Base-by-base conservation (phyloP, 352 stramenopile genomes). In the Phytopythium helicoides region DNA sequence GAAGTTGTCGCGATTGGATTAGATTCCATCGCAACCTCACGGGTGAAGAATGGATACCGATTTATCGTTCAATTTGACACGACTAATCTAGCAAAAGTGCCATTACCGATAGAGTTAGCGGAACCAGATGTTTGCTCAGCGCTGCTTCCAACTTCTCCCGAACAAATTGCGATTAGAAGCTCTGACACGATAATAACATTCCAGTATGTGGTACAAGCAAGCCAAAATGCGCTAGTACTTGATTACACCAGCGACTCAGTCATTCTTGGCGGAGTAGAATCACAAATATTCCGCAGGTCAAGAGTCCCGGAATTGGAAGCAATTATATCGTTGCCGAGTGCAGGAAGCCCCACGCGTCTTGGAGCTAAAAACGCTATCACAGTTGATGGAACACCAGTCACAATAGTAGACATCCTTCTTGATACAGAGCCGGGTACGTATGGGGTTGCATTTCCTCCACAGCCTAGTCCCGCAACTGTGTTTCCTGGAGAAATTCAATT, bases 401-500 rank as follows among this genome's bases (percentile, higher is more conserved):
- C 42, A 7, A 66, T 92, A 18, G 42, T 74, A 1, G 75, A 83
- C 31, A 62, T 87, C 8, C 31, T 83, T 0, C 65, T 63, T 0
- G 65, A 86, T 47, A 81, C 72, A 5, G 63, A 34, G 6, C 62
- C 64, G 7, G 77, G 66, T 2, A 81, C 71, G 0, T 92, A 90
- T 10, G 79, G 81, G 2, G 79, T 90, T 46, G 76, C 68, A 0
- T 90, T 71, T 39, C 81, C 81, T 5, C 51, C 77, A 0, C 40
- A 62, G 11, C 53, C 77, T 1, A 90, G 77, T 44, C 81, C 81
- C 2, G n/a, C 47, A 8, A 65, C 59, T 0, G 68, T 89, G 10
- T 68, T 52, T 41, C 73, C 81, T 3, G 81, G 81, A 1, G 77
- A 92, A 38, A 87, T 92, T 45, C 58, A 83, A 1, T 90, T 92